phyloP scores from a whole-genome alignment of 179 eudicot species.

The Gypsophila paniculata region DNA sequence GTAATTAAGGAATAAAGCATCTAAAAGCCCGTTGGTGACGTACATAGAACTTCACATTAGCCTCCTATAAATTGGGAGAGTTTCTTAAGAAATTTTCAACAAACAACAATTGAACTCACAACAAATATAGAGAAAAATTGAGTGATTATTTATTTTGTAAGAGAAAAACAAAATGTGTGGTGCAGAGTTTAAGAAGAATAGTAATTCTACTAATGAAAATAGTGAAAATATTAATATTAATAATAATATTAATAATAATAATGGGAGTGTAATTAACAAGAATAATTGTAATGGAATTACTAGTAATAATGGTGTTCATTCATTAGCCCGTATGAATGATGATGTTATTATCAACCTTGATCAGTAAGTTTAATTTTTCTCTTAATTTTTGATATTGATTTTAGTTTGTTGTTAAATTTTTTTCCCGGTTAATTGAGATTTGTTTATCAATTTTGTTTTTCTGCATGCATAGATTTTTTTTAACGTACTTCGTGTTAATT shows the following conservation, averaged over 20 bases:
- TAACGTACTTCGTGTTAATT: too few species aligned
- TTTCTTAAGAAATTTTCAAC: not conserved
- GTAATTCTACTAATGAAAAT: not conserved
- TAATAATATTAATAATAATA: not conserved
- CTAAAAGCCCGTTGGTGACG: not conserved
- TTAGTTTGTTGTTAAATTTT: not conserved
- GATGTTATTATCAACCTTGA: constrained; percentile 28
- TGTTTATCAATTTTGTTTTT: not conserved
- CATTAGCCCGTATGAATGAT: not conserved
- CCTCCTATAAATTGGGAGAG: constrained; percentile 17
- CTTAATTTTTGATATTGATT: not conserved
- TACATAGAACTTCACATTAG: not conserved
- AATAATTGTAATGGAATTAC: not conserved
- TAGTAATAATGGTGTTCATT: not conserved
- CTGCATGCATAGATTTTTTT: too few species aligned
- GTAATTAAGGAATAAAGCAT: too few species aligned
- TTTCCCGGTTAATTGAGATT: not conserved
- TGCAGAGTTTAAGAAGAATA: not conserved
- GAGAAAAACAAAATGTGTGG: constrained; percentile 5
- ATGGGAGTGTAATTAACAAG: not conserved
- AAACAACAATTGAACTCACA: not conserved
- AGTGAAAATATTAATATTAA: not conserved
- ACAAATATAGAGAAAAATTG: constrained; percentile 8
- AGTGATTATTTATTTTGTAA: not conserved
- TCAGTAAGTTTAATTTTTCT: constrained; percentile 10